Evolutionary conservation across 768 basidiomycete genomes (phyloP), one percentile per base, ranked within the genome.

Genomic region (Leccinellum albellum): DNA sequence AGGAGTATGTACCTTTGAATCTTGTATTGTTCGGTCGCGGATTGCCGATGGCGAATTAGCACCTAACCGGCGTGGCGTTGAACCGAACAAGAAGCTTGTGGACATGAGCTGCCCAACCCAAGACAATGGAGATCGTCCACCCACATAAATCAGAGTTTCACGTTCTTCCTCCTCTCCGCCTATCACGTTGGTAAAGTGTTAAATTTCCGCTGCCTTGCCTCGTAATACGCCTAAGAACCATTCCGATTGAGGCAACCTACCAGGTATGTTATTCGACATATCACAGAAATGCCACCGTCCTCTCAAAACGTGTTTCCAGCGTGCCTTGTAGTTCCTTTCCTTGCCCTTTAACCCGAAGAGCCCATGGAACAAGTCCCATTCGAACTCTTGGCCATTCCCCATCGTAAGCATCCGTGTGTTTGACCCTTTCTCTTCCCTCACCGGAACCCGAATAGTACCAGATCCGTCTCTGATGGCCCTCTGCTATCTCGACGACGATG

Each of bases 251-350:
- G 59, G 54, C 47, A 64, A 35, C 20, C 51, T 52, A 35, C 33
- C 33, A 35, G 52, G 61, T 62, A 57, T 31, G 64, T 63, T 49
- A 32, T 60, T 35, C 40, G 54, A 65, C 59, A 69, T 65, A 60
- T 60, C 56, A 5, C 51, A 55, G 58, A 52, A 37, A 54, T 56
- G 57, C 50, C 40, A 52, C 32, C 46, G 40, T 49, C 54, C 51
- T 60, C 52, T 57, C 33, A 57, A 51, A 71, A 73, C 71, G 70
- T 73, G 70, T 71, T 60, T 10, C 56, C 54, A 61, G 42, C 71
- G 67, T 71, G 70, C 52, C 33, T 60, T 33, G 37, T 51, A 67
- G 54, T 14, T 57, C 53, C 49, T 42, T 46, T 54, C 10, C 53
- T 51, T 59, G 13, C 71, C 66, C 61, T 70, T 69, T 67, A 73